phyloP scores from a whole-genome alignment of 345 rosid genomes.

The Erodium maritimum region DNA sequence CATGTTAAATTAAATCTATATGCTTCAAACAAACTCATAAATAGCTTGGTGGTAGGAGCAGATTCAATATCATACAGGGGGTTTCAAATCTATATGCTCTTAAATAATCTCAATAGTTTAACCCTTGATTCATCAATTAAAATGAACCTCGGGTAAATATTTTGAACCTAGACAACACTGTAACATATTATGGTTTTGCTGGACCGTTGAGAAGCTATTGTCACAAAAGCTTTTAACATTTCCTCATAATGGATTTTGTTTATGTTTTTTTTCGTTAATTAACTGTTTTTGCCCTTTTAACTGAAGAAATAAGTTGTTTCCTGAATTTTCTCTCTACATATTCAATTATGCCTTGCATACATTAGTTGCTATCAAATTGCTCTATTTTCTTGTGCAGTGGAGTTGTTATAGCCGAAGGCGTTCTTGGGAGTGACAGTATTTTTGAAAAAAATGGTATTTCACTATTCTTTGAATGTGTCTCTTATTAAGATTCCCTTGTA shows the following conservation, averaged over 20 bases:
- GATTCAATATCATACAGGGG: too few relatives aligned
- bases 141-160: background rate
- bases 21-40: too few relatives aligned
- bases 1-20: background rate
- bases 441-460: conserved; percentile 39
- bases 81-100: background rate
- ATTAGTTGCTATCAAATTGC: background rate
- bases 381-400: conserved; percentile 55
- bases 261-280: too few relatives aligned
- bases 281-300: too few relatives aligned
- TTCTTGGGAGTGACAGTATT: conserved; percentile 40
- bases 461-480: background rate
- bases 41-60: too few relatives aligned
- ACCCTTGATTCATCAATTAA: background rate
- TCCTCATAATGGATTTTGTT: too few relatives aligned
- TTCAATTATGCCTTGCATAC: background rate
- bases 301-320: background rate
- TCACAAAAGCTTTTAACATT: background rate
- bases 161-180: background rate
- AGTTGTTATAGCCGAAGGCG: conserved; percentile 86
- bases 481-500: background rate
- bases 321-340: background rate
- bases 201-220: background rate
- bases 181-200: background rate
- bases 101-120: background rate